Percentiles rank a stretch among this genome's conserved stretches.
These are phyloP conservation scores for Carex kokanica DNA, from an alignment of 176 grass and related monocot genomes.

Conservation along the genomic window DNA sequence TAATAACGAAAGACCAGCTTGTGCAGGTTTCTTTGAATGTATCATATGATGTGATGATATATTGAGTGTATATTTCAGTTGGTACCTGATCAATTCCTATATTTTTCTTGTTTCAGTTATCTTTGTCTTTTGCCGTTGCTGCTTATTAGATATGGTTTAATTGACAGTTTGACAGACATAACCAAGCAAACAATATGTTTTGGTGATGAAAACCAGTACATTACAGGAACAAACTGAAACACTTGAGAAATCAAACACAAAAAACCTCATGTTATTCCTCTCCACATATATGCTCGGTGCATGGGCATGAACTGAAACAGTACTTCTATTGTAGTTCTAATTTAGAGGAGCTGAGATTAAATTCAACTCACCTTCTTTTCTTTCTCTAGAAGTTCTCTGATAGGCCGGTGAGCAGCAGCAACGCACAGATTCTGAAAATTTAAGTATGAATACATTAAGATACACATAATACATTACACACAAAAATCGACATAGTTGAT, in stretches of 20 bases:
- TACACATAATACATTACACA: neutral
- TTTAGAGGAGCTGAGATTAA: neutral
- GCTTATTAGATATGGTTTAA: neutral
- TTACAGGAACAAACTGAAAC: neutral
- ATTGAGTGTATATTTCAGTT: neutral
- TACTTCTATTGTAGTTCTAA: neutral
- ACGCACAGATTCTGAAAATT: conserved; percentile 79
- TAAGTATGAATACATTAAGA: neutral
- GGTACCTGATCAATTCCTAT: neutral
- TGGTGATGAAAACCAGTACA: neutral
- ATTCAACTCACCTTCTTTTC: conserved; percentile 79
- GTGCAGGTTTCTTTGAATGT: neutral
- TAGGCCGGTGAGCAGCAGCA: conserved; percentile 84
- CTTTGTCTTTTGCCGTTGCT: neutral
- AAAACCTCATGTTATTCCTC: neutral
- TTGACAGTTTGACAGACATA: neutral
- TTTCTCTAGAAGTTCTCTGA: conserved; percentile 90
- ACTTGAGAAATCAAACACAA: neutral
- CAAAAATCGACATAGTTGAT: conserved; percentile 14
- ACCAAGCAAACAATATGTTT: neutral
- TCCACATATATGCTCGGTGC: neutral
- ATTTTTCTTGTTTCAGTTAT: neutral
- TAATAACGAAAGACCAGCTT: neutral
- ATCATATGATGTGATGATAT: neutral
- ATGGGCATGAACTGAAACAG: neutral